Percentiles rank a stretch among this genome's conserved stretches.
phyloP scores from a whole-genome alignment of 31 red algal genomes.

The Odonthalia washingtoniensis region DNA sequence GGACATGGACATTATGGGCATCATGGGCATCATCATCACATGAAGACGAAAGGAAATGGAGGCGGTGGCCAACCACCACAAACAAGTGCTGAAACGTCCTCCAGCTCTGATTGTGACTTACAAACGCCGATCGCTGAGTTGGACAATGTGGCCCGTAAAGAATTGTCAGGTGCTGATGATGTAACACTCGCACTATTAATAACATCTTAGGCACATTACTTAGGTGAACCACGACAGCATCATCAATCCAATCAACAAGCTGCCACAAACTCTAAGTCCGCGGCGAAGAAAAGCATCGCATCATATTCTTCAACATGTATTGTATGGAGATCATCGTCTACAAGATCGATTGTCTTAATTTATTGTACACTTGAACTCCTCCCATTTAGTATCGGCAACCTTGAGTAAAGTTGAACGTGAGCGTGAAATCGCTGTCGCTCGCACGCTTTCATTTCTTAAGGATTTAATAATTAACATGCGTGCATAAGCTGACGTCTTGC shows the following conservation, averaged over 20 bases:
- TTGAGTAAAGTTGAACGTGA: neutral
- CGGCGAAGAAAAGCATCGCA: conserved; percentile 17
- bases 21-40: neutral
- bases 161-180: conserved; percentile 51
- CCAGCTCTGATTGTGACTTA: no score
- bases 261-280: neutral
- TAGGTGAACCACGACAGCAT: conserved; percentile 25
- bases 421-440: neutral
- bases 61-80: neutral
- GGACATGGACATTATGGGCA: no score
- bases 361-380: neutral
- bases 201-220: conserved; percentile 50
- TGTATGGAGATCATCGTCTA: conserved; percentile 35
- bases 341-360: neutral
- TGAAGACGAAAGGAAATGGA: neutral
- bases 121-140: conserved; percentile 40
- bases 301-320: neutral
- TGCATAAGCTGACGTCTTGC: conserved; percentile 30
- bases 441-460: neutral
- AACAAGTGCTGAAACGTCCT: no score
- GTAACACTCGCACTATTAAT: conserved; percentile 67
- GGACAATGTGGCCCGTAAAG: conserved; percentile 50
- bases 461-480: conserved; percentile 2
- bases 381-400: neutral
- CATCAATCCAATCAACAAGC: no score